These are phyloP conservation scores for Cajanus cajan DNA, from an alignment of 306 rosid genomes.

Conservation along the genomic window DNA sequence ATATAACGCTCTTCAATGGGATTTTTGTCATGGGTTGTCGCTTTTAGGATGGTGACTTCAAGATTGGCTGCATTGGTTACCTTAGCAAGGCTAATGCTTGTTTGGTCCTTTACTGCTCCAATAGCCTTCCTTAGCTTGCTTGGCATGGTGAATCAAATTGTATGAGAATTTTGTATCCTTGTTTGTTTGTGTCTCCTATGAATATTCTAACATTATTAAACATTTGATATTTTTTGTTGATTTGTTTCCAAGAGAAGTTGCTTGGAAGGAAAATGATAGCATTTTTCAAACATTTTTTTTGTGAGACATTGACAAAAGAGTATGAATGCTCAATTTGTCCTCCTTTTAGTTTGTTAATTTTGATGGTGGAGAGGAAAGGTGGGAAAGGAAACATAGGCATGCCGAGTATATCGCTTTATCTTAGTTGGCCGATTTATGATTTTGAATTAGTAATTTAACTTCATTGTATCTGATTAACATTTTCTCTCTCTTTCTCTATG, in stretches of 20 bases:
- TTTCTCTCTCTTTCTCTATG: not conserved
- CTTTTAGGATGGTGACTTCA: conserved; percentile 64
- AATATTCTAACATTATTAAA: not conserved
- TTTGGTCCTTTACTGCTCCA: conserved; percentile 93
- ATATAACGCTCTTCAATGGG: conserved; percentile 71
- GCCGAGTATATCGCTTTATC: not conserved
- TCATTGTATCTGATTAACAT: not conserved
- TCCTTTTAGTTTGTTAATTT: conserved; percentile 20
- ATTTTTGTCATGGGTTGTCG: conserved; percentile 72
- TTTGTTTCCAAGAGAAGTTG: not conserved
- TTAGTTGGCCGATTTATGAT: not conserved
- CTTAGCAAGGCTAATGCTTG: conserved; percentile 87
- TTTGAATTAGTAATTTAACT: not conserved
- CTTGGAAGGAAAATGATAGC: not conserved
- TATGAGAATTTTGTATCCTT: not conserved
- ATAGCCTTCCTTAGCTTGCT: conserved; percentile 84
- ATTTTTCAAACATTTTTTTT: not conserved
- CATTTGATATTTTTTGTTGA: not conserved
- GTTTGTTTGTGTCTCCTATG: not conserved
- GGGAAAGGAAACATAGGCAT: not conserved
- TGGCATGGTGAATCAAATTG: conserved; percentile 50
- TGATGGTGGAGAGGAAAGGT: conserved; percentile 33
- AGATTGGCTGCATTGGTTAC: conserved; percentile 62
- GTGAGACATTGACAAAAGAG: not conserved
- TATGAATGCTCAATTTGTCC: not conserved